These are phyloP conservation scores for Hyaloscypha hepaticicola DNA, from an alignment of 495 filamentous ascomycete genomes.

Conservation along the genomic window DNA sequence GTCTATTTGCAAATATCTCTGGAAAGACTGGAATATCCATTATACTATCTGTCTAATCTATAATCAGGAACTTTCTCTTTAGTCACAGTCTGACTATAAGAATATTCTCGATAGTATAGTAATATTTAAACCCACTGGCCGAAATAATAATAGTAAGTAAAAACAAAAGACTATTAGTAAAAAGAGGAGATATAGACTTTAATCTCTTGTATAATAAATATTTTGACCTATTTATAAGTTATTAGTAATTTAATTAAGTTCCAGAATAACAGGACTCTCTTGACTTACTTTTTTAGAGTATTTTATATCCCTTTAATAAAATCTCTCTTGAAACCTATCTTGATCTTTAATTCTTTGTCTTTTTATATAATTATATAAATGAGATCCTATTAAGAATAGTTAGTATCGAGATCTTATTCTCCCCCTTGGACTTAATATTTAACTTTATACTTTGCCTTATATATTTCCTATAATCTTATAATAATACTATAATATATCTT, in stretches of 20 bases:
- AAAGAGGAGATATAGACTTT: constrained; percentile 9
- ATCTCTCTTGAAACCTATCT: constrained; percentile 6
- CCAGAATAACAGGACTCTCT: background rate
- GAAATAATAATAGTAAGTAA: constrained; percentile 20
- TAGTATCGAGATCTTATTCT: constrained; percentile 11
- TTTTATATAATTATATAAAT: constrained; percentile 18
- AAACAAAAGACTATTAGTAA: constrained; percentile 19
- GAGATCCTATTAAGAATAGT: constrained; percentile 14
- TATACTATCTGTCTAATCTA: constrained; percentile 13
- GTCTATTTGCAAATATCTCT: constrained; percentile 23
- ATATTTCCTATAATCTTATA: background rate
- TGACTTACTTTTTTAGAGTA: constrained; percentile 10
- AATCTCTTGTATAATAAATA: constrained; percentile 2
- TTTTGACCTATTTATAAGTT: constrained; percentile 9
- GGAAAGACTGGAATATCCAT: constrained; percentile 18
- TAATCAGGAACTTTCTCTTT: constrained; percentile 20
- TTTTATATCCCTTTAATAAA: constrained; percentile 3
- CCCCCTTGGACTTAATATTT: constrained; percentile 8
- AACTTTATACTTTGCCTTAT: constrained; percentile 12
- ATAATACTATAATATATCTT: no score
- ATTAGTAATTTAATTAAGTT: background rate
- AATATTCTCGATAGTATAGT: constrained; percentile 12
- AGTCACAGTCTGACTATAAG: constrained; percentile 10
- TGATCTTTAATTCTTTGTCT: constrained; percentile 11
- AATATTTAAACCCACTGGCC: constrained; percentile 15